phyloP scores from a whole-genome alignment of 805 yeast genomes.

The Yarrowia osloensis region DNA sequence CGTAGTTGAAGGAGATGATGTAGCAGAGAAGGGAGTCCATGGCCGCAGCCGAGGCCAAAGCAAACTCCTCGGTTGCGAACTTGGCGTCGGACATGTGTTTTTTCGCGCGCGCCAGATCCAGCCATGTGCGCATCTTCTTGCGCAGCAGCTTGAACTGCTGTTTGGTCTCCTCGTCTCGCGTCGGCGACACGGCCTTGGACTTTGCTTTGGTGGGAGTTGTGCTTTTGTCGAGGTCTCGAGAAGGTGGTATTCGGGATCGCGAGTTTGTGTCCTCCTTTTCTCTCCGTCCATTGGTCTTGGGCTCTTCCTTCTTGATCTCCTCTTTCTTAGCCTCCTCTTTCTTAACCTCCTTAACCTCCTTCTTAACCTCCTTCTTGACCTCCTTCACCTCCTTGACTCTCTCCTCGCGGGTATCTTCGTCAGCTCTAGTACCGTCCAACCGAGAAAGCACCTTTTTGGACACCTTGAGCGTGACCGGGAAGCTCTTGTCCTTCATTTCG shows the following conservation, averaged over 20 bases:
- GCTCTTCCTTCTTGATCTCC: not conserved
- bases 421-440: not conserved
- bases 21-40: conserved; percentile 47
- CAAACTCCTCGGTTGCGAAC: conserved; percentile 37
- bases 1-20: conserved; percentile 46
- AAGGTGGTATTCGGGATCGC: not conserved
- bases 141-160: conserved; percentile 8
- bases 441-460: not conserved
- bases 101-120: conserved; percentile 43
- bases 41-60: conserved; percentile 43
- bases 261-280: not conserved
- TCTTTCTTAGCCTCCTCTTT: not conserved
- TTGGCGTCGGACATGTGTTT: conserved; percentile 48
- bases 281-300: not conserved
- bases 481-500: conserved; percentile 11
- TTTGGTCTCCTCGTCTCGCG: conserved; percentile 5
- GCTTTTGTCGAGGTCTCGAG: conserved; percentile 5
- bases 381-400: too few species aligned
- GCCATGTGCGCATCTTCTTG: conserved; percentile 40
- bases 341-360: not conserved
- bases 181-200: not conserved
- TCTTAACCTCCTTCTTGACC: too few species aligned
- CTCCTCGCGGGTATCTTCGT: not conserved
- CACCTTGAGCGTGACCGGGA: conserved; percentile 23
- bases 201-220: not conserved